Base-by-base conservation (phyloP, 306 rosid genomes). In the Phaseolus lunatus region DNA sequence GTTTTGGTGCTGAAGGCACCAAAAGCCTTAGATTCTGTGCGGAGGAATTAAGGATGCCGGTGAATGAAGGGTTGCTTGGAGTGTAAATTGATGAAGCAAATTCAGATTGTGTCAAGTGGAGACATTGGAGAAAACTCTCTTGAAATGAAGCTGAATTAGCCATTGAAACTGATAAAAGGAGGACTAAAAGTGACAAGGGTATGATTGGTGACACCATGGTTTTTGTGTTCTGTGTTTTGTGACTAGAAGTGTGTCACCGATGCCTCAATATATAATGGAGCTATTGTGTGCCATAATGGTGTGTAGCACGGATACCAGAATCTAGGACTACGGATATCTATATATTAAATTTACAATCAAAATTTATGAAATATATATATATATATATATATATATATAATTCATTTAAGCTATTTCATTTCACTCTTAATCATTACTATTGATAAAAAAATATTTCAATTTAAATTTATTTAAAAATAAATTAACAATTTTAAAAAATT, bases 1-100 rank as follows among this genome's bases (percentile, higher is more conserved):
- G 98, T 78, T 90, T 94, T 0, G 96, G 93, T 0, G 57, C 37
- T 18, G 93, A 85, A 64, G 90, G 90, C 50, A 26, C 27, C 53
- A 82, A 49, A 63, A 8, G 84, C 43, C 95, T 78, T 2, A 87
- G 88, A 69, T 89, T 88, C 49, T 89, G 85, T 10, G 90, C 89
- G 1, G 83, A 19, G 43, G 91, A 85, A 14, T 81, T 53, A 5
- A 90, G 86, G 78, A 86, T 19, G 15, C 70, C n/a, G 2, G 63
- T 45, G 79, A 82, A 90, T 10, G 84, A 79, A 67, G 88, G 69
- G 65, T 70, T 78, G n/a, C 39, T 58, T 35, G 84, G 88, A 7
- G 77, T 54, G 76, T 56, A 70, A 11, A 88, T 53, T 18, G 74
- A 44, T 43, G 74, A 37, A 5, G 72, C 54, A n/a, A n/a, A n/a